These are phyloP conservation scores for Vanrija sp. DNA, from an alignment of 1,284 basidiomycete species.

Conservation along the genomic window DNA sequence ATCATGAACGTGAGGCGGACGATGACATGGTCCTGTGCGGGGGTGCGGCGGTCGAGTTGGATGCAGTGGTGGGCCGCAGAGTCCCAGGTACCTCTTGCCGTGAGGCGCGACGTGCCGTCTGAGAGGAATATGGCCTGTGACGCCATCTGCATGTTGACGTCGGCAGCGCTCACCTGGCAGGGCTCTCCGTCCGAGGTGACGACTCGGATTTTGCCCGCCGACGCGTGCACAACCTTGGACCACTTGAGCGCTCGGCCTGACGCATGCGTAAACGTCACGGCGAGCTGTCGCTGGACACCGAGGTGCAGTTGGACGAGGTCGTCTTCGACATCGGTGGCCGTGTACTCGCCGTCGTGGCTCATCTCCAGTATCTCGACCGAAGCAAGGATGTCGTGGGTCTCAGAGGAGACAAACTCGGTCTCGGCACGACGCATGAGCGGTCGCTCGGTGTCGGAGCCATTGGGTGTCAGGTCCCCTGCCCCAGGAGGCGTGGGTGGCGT, in stretches of 20 bases:
- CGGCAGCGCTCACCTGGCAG: constrained; percentile 66
- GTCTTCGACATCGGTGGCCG: constrained; percentile 75
- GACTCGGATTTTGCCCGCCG: constrained; percentile 64
- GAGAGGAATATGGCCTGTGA: constrained; percentile 68
- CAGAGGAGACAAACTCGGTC: constrained; percentile 83
- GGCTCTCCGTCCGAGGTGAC: constrained; percentile 77
- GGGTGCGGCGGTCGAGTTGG: constrained; percentile 80
- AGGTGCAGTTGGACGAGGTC: constrained; percentile 87
- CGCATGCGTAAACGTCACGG: constrained; percentile 73
- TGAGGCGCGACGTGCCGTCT: constrained; percentile 72
- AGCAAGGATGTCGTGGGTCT: constrained; percentile 82
- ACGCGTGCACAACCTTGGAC: constrained; percentile 58
- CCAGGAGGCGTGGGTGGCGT: background rate
- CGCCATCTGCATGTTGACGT: constrained; percentile 61
- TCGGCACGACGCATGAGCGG: constrained; percentile 84
- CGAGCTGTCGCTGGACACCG: constrained; percentile 81
- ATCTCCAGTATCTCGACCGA: constrained; percentile 85
- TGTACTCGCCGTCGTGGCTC: constrained; percentile 75
- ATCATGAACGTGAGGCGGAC: constrained; percentile 73
- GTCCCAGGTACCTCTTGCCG: constrained; percentile 81
- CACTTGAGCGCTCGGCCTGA: constrained; percentile 86
- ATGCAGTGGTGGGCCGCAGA: constrained; percentile 84
- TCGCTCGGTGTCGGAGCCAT: constrained; percentile 2
- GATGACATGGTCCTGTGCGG: constrained; percentile 70
- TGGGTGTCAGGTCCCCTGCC: background rate